A percentile compares a stretch with the other conserved stretches of the same genome.
phyloP scores from a whole-genome alignment of 2,329 filamentous ascomycete genomes.

The Colletotrichum cuscutae region DNA sequence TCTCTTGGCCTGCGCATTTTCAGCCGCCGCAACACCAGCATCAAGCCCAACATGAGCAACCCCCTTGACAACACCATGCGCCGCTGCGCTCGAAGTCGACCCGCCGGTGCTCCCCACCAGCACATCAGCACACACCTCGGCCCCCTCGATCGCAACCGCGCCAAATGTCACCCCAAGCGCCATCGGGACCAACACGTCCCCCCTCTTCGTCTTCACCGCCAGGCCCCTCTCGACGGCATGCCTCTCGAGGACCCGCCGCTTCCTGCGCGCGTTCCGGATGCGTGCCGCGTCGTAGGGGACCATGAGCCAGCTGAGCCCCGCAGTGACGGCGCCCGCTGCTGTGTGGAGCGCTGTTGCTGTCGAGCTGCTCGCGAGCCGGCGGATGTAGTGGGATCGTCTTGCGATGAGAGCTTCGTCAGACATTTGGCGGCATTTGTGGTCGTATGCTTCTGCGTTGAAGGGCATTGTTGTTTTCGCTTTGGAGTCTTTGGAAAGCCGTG shows the following conservation, averaged over 20 bases:
- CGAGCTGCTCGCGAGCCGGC: constrained; percentile 51
- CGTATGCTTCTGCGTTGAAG: constrained; percentile 52
- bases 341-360: constrained; percentile 45
- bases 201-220: background rate
- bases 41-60: constrained; percentile 6
- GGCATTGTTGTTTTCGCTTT: constrained; percentile 42
- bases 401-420: constrained; percentile 45
- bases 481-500: background rate
- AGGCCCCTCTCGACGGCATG: constrained; percentile 35
- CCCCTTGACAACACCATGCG: background rate
- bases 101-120: background rate
- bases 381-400: constrained; percentile 53
- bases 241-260: constrained; percentile 52
- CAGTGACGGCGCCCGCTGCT: constrained; percentile 49
- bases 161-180: constrained; percentile 4
- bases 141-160: constrained; percentile 3
- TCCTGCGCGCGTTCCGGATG: constrained; percentile 54
- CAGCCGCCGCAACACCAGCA: constrained; percentile 6
- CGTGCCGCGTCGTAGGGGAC: constrained; percentile 42
- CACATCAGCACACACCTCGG: background rate
- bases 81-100: background rate
- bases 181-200: constrained; percentile 10
- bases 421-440: constrained; percentile 49
- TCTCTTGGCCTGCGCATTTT: background rate
- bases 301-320: constrained; percentile 30